Conservation (phyloP, 345 rosid species). For the Brassica incana region DNA sequence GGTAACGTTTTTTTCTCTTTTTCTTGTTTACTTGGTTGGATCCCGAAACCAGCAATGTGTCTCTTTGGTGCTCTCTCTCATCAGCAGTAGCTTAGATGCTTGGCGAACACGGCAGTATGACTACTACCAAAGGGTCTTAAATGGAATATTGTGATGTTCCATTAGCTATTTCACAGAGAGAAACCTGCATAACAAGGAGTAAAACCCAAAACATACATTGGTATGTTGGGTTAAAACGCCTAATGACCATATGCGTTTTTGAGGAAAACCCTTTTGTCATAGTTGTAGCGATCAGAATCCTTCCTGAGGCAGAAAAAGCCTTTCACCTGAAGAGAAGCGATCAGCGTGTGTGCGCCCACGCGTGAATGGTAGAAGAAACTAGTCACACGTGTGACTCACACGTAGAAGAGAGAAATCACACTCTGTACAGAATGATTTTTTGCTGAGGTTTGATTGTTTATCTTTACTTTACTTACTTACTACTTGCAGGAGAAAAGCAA, state of each 20-base stretch:
- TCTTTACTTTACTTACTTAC: constrained; percentile 17
- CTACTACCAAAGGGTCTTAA: constrained; percentile 93
- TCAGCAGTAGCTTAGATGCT: constrained; percentile 98
- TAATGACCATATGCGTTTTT: constrained; percentile 2
- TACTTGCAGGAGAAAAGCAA: constrained; percentile 15
- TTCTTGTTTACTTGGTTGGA: not conserved
- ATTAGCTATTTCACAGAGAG: constrained; percentile 7
- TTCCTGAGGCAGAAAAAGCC: constrained; percentile 17
- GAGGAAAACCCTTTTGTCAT: constrained; percentile 17
- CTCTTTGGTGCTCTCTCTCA: constrained; percentile 94
- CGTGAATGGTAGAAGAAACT: constrained; percentile 17
- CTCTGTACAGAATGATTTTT: constrained; percentile 33
- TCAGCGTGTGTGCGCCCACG: not conserved
- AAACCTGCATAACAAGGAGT: constrained; percentile 18
- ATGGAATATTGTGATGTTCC: constrained; percentile 81
- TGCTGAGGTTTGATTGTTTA: constrained; percentile 37
- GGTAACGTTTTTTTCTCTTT: not conserved
- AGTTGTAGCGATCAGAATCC: constrained; percentile 31
- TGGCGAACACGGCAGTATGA: constrained; percentile 99
- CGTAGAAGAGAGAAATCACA: constrained; percentile 22
- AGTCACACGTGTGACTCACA: constrained; percentile 21
- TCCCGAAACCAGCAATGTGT: constrained; percentile 82
- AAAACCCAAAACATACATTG: constrained; percentile 22
- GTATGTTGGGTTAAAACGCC: constrained; percentile 3
- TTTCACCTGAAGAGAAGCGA: constrained; percentile 26